phyloP scores from a whole-genome alignment of 2,329 filamentous ascomycete species.

The Paecilomyces formosus region DNA sequence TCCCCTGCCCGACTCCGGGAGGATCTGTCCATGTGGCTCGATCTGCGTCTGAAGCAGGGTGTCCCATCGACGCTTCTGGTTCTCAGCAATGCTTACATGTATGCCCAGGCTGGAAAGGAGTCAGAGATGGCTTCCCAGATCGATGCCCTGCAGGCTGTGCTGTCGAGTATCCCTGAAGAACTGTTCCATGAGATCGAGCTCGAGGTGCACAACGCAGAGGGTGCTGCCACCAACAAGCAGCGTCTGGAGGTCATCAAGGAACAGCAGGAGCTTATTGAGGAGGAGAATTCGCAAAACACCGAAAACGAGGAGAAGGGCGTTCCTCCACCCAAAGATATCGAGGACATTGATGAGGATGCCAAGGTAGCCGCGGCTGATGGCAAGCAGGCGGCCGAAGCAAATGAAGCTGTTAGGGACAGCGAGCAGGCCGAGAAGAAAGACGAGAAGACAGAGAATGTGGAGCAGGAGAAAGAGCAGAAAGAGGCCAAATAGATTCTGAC shows the following conservation, averaged over 20 bases:
- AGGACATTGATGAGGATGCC: slow-evolving; percentile 84
- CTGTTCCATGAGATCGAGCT: slow-evolving; percentile 99
- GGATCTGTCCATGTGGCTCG: slow-evolving; percentile 88
- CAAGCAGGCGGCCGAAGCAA: slow-evolving; percentile 40
- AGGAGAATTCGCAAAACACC: slow-evolving; percentile 89
- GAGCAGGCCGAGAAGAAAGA: slow-evolving; percentile 24
- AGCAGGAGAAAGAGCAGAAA: slow-evolving; percentile 11
- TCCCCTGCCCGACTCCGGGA: slow-evolving; percentile 81
- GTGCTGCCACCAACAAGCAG: slow-evolving; percentile 97
- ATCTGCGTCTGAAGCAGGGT: slow-evolving; percentile 83
- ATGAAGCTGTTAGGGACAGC: slow-evolving; percentile 34
- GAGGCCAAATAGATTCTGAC: slow-evolving; percentile 7
- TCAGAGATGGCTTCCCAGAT: slow-evolving; percentile 81
- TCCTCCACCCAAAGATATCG: slow-evolving; percentile 71
- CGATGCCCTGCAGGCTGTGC: slow-evolving; percentile 82
- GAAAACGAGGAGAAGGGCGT: slow-evolving; percentile 68
- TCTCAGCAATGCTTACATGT: slow-evolving; percentile 96
- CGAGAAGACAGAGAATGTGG: slow-evolving; percentile 18
- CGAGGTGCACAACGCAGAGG: slow-evolving; percentile 93
- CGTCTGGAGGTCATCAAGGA: slow-evolving; percentile 96
- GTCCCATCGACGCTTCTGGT: slow-evolving; percentile 96
- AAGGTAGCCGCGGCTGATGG: slow-evolving; percentile 44
- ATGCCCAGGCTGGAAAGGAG: slow-evolving; percentile 68
- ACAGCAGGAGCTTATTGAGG: slow-evolving; percentile 95
- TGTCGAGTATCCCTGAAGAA: slow-evolving; percentile 93